phyloP scores from a whole-genome alignment of 2,329 filamentous ascomycete species.

The Claviceps quebecensis region DNA sequence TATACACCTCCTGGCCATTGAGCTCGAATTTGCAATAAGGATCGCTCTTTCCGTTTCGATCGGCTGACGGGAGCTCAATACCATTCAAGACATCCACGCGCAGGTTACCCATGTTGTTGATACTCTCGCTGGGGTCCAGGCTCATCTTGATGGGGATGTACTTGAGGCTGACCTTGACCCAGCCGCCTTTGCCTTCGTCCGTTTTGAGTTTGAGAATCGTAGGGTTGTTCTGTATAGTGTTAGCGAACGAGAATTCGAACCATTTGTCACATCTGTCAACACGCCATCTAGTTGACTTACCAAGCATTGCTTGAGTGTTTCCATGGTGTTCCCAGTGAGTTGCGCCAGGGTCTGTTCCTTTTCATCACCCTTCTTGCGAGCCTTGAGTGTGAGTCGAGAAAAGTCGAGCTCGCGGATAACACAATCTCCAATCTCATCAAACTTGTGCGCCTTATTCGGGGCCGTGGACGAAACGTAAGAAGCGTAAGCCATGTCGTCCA shows the following conservation, averaged over 20 bases:
- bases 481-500: slow-evolving; percentile 90
- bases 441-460: slow-evolving; percentile 51
- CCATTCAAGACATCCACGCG: slow-evolving; percentile 88
- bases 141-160: slow-evolving; percentile 91
- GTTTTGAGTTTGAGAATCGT: slow-evolving; percentile 70
- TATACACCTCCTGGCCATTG: slow-evolving; percentile 80
- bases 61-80: slow-evolving; percentile 75
- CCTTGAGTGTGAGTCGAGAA: slow-evolving; percentile 76
- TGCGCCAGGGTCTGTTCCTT: slow-evolving; percentile 68
- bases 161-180: slow-evolving; percentile 81
- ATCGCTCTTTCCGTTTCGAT: slow-evolving; percentile 93
- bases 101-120: slow-evolving; percentile 96
- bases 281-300: slow-evolving; percentile 31
- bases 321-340: slow-evolving; percentile 69
- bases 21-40: slow-evolving; percentile 92
- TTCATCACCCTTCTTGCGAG: slow-evolving; percentile 67
- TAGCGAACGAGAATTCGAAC: not conserved
- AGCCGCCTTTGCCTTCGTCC: slow-evolving; percentile 60
- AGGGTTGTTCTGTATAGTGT: slow-evolving; percentile 58
- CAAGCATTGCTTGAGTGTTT: slow-evolving; percentile 76
- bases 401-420: slow-evolving; percentile 97
- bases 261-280: not conserved
- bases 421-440: slow-evolving; percentile 89
- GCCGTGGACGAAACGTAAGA: slow-evolving; percentile 73
- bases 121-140: slow-evolving; percentile 86